A percentile compares a stretch with the other conserved stretches of the same genome.
These are phyloP conservation scores for Quercus ilex DNA, from an alignment of 306 rosid species.

Conservation along the genomic window DNA sequence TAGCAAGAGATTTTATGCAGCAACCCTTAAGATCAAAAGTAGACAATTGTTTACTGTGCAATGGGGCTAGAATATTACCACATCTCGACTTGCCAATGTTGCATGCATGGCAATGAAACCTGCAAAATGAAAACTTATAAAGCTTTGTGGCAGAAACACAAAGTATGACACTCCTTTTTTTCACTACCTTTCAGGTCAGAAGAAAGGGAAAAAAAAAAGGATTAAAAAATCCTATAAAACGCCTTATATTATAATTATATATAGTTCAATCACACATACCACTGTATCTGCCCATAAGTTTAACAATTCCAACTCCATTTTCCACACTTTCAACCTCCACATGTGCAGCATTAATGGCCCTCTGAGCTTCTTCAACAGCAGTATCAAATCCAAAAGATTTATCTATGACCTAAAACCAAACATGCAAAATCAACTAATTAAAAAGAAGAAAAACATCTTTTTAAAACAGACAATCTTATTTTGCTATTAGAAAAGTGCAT, in stretches of 20 bases:
- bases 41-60: conserved; percentile 8
- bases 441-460: not conserved
- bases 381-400: conserved; percentile 97
- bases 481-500: not conserved
- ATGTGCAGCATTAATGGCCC: conserved; percentile 95
- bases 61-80: conserved; percentile 56
- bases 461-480: not conserved
- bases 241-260: not conserved
- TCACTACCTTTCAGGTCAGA: not conserved
- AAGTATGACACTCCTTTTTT: not conserved
- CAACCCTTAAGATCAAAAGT: conserved; percentile 7
- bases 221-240: not conserved
- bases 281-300: conserved; percentile 93
- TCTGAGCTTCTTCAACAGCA: conserved; percentile 97
- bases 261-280: conserved; percentile 38
- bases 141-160: conserved; percentile 15
- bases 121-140: conserved; percentile 48
- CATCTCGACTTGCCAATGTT: conserved; percentile 97
- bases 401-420: conserved; percentile 80
- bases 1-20: conserved; percentile 13
- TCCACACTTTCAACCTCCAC: conserved; percentile 94
- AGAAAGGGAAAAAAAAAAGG: not conserved
- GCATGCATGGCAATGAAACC: conserved; percentile 94
- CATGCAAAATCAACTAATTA: conserved; percentile 20
- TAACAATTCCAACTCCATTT: conserved; percentile 89